Conservation (phyloP, 2,329 filamentous ascomycete genomes). For the Thielaviopsis ethacetica region DNA sequence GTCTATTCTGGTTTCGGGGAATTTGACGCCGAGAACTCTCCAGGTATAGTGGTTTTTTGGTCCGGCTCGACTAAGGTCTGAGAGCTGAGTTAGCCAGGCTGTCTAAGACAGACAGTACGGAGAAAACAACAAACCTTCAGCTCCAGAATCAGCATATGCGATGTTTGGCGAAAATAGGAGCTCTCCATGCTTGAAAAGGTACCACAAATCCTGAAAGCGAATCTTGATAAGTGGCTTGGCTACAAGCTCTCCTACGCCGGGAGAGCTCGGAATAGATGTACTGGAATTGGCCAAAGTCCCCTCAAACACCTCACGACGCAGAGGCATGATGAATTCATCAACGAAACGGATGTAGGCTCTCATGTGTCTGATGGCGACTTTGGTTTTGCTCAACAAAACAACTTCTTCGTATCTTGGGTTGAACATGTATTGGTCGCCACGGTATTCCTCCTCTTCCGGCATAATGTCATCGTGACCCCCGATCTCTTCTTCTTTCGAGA, state of each 20-base stretch:
- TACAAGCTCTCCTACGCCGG: too few species aligned
- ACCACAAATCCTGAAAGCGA: slow-evolving; percentile 27
- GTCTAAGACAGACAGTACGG: background rate
- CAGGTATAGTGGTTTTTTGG: slow-evolving; percentile 23
- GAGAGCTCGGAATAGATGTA: slow-evolving; percentile 15
- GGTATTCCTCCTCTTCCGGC: slow-evolving; percentile 20
- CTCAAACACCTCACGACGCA: slow-evolving; percentile 18
- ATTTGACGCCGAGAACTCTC: slow-evolving; percentile 21
- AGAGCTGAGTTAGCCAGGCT: too few species aligned
- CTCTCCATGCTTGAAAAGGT: slow-evolving; percentile 24
- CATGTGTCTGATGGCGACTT: slow-evolving; percentile 21
- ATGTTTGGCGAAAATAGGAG: slow-evolving; percentile 24
- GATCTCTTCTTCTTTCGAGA: slow-evolving; percentile 10
- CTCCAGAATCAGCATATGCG: slow-evolving; percentile 17
- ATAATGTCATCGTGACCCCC: slow-evolving; percentile 10
- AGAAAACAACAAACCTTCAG: background rate
- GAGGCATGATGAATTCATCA: slow-evolving; percentile 26
- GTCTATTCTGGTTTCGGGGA: slow-evolving; percentile 18
- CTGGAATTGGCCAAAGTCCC: background rate
- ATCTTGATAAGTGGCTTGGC: slow-evolving; percentile 14
- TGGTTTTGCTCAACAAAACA: background rate
- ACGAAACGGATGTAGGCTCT: slow-evolving; percentile 27
- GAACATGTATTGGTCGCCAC: slow-evolving; percentile 21
- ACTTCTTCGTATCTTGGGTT: slow-evolving; percentile 19
- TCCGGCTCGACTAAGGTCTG: background rate